phyloP scores from a whole-genome alignment of 164 flowering plant genomes.

The Berberis thunbergii region DNA sequence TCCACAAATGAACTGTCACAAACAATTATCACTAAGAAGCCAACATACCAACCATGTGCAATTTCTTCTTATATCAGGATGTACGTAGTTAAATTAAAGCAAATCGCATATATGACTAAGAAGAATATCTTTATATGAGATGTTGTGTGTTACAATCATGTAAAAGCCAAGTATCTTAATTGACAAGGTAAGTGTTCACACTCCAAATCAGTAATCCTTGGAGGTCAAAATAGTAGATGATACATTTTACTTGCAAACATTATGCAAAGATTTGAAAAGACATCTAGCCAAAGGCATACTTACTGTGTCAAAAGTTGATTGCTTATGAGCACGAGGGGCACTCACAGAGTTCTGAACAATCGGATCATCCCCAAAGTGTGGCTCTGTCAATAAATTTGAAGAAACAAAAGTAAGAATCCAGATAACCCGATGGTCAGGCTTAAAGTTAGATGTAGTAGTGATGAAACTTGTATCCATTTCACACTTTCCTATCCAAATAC shows the following conservation, averaged over 20 bases:
- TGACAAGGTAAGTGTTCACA: not conserved
- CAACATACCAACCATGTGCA: too few relatives aligned
- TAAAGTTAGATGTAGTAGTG: not conserved
- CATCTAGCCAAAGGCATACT: constrained; percentile 14
- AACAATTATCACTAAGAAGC: too few relatives aligned
- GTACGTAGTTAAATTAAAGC: too few relatives aligned
- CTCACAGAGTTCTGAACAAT: constrained; percentile 21
- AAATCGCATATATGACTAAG: too few relatives aligned
- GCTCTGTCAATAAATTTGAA: constrained; percentile 24
- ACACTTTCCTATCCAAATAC: not conserved
- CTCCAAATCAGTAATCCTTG: too few relatives aligned
- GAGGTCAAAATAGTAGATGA: not conserved
- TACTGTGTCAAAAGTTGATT: constrained; percentile 27
- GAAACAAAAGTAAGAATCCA: constrained; percentile 3
- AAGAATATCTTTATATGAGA: too few relatives aligned
- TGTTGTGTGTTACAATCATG: not conserved
- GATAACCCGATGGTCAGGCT: not conserved
- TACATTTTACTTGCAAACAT: not conserved
- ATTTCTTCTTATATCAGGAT: too few relatives aligned
- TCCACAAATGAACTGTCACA: too few relatives aligned
- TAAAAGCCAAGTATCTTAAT: not conserved
- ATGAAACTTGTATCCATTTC: not conserved
- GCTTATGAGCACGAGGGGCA: constrained; percentile 21
- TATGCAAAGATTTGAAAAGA: constrained; percentile 1
- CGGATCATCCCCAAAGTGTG: constrained; percentile 27